Conservation (phyloP, 192 early-diverging fungal species). For the Haplosporangium gracile region DNA sequence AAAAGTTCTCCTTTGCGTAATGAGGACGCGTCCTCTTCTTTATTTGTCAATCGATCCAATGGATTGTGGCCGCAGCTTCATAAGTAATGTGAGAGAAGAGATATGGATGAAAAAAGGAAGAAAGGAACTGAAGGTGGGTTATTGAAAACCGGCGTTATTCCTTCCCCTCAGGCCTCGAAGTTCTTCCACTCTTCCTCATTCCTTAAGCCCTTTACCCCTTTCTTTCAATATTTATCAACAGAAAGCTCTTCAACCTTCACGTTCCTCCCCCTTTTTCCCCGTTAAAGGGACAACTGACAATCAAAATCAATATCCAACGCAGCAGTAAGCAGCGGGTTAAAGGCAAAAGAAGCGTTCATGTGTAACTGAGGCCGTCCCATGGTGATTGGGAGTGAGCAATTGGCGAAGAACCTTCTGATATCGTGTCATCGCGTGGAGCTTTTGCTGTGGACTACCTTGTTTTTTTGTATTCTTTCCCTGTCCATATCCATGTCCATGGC, state of each 20-base stretch:
- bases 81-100: not conserved
- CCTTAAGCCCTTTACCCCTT: not conserved
- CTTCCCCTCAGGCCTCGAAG: not conserved
- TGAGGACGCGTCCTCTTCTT: not conserved
- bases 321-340: not conserved
- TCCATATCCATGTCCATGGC: not conserved
- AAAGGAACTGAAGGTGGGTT: not conserved
- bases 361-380: not conserved
- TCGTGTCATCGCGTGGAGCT: conserved; percentile 42
- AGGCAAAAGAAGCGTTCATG: not conserved
- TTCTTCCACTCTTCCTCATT: not conserved
- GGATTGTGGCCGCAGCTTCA: not conserved
- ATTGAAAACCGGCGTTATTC: not conserved
- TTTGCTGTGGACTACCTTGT: not conserved
- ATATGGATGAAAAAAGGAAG: not conserved
- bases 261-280: not conserved
- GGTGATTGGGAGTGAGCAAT: not conserved
- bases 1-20: not conserved
- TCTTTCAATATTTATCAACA: not conserved
- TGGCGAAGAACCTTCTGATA: conserved; percentile 37
- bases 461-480: not conserved
- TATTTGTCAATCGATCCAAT: not conserved
- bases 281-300: not conserved
- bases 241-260: not conserved
- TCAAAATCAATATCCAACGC: not conserved